Evolutionary conservation across 352 stramenopile genomes (phyloP).

Genomic region (Phytophthora tentaculata): DNA sequence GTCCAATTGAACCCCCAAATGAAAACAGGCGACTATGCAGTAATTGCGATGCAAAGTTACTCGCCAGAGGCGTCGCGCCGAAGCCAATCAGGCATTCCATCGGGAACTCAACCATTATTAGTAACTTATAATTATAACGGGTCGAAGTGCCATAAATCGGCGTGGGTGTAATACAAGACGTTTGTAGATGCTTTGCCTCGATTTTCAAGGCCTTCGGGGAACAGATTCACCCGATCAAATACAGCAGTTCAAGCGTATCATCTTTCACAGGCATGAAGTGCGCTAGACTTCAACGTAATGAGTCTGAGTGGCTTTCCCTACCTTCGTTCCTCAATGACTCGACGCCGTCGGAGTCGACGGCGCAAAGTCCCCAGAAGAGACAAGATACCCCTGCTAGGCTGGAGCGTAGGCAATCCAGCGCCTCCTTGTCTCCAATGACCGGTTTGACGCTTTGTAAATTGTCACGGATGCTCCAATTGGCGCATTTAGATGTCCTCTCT

Average conservation of each 20-base stretch:
- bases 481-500: no score
- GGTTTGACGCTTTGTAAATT: no score
- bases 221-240: conserved; percentile 59
- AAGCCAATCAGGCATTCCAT: conserved; percentile 53
- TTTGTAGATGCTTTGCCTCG: conserved; percentile 33
- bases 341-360: no score
- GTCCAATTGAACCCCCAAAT: conserved; percentile 39
- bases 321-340: conserved; percentile 60
- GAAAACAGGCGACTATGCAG: conserved; percentile 49
- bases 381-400: conserved; percentile 51
- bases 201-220: conserved; percentile 34
- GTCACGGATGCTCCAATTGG: no score
- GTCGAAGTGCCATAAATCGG: conserved; percentile 34
- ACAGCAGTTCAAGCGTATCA: conserved; percentile 43
- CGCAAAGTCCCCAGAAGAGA: conserved; percentile 70
- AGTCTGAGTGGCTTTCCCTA: conserved; percentile 50
- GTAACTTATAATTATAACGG: no score
- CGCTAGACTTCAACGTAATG: conserved; percentile 31
- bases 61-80: conserved; percentile 41
- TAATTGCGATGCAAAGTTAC: conserved; percentile 37
- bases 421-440: conserved; percentile 71
- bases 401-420: conserved; percentile 69
- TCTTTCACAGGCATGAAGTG: conserved; percentile 55
- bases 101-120: conserved; percentile 39
- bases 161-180: conserved; percentile 48